A percentile compares a stretch with the other conserved stretches of the same genome.
phyloP scores from a whole-genome alignment of 352 stramenopile species.

The Phytophthora foliorum region DNA sequence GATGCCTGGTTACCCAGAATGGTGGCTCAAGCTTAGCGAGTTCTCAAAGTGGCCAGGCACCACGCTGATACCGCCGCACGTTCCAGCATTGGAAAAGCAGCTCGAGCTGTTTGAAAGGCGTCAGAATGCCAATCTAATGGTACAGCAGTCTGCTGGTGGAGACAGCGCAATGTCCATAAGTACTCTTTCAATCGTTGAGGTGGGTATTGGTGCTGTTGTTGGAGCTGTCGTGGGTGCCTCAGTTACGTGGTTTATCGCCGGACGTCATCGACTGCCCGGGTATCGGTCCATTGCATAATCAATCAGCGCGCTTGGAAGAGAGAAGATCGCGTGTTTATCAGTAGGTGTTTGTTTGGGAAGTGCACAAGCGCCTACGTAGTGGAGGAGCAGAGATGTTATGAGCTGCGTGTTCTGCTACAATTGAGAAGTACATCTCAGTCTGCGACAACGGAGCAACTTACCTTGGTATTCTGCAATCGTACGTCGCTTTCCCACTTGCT shows the following conservation, averaged over 20 bases:
- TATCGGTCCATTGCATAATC: conserved; percentile 50
- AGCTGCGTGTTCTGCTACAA: conserved; percentile 13
- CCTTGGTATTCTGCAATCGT: conserved; percentile 9
- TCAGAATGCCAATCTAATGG: conserved; percentile 28
- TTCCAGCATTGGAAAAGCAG: conserved; percentile 51
- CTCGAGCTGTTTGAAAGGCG: conserved; percentile 46
- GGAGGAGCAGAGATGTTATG: conserved; percentile 23
- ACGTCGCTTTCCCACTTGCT: conserved; percentile 8
- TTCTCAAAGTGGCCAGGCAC: conserved; percentile 78
- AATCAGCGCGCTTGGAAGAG: neutral
- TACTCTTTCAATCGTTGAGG: conserved; percentile 28
- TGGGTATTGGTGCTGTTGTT: conserved; percentile 39
- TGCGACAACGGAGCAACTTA: conserved; percentile 6
- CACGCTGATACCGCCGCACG: conserved; percentile 54
- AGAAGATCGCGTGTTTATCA: conserved; percentile 16
- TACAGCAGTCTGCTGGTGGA: conserved; percentile 9
- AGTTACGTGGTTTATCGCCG: conserved; percentile 42
- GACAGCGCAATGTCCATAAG: conserved; percentile 11
- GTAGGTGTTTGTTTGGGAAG: conserved; percentile 8
- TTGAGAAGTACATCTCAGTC: neutral
- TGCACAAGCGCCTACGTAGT: neutral
- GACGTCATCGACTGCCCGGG: conserved; percentile 34
- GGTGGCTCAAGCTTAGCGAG: conserved; percentile 70
- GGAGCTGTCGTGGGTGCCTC: conserved; percentile 44
- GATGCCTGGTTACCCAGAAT: conserved; percentile 70